Evolutionary conservation across 2,329 filamentous ascomycete genomes (phyloP), one percentile per base, ranked within the genome.

Genomic region (Hymenoscyphus repandus): DNA sequence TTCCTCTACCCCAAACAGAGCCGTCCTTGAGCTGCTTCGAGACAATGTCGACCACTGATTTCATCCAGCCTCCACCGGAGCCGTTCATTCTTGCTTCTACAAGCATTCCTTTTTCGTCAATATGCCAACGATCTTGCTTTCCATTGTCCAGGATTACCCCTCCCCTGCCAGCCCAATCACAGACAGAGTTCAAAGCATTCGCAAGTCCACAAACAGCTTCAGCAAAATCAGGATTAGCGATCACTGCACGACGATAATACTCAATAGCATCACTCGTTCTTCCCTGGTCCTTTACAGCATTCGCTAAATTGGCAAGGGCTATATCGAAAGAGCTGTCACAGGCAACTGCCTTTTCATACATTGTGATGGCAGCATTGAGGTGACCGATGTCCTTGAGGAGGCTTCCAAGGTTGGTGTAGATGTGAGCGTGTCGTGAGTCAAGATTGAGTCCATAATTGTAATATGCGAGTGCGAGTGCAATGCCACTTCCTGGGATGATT

Each of bases 241-340:
- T 78, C 9, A 99, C 92, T 36, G 93, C 93, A 57, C 91, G 82
- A 63, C 83, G 88, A 72, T 99, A 99, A 67, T 95, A 97, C 22
- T 74, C 72, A 53, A 99, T 97, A 1, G 93, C 93, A 66, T 99
- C 93, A 50, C 83, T 87, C 58, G 97, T 89, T 39, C 88, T 83
- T 2, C 93, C 93, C 60, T 95, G 90, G 67, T 99, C 93, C 68
- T 99, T 99, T 58, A 99, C 91, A 7, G 93, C 93, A 67, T 99
- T 99, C 49, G 93, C 93, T 18, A 99, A 76, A 63, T 99, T 99
- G 3, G 93, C 95, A 49, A 99, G 73, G 32, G 93, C 93, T 63
- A 99, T 99, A 64, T 99, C 93, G 63, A 99, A 99, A 20, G 84
- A 88, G n/a, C 83, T 83, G 68, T 99, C 93, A 65, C 91, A 97